phyloP scores from a whole-genome alignment of 306 rosid species.

The Alnus glutinosa region DNA sequence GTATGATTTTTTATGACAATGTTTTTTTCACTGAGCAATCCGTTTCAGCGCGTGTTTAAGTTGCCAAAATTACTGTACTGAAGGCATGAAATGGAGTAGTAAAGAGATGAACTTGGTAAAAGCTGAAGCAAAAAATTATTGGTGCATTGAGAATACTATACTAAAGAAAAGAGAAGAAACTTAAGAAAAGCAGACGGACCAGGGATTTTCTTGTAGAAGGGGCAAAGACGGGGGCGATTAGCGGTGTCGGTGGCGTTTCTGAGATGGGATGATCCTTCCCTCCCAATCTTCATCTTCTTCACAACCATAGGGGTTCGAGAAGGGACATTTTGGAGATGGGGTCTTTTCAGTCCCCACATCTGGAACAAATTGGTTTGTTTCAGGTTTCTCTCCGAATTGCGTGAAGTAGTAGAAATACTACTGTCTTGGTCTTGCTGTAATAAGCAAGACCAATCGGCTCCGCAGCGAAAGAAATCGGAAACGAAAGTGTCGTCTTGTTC shows the following conservation, averaged over 20 bases:
- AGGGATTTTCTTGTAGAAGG: slow-evolving; percentile 57
- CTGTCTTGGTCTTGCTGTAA: slow-evolving; percentile 10
- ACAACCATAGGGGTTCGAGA: slow-evolving; percentile 19
- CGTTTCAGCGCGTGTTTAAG: background rate
- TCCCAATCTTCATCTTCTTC: slow-evolving; percentile 34
- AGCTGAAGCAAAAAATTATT: background rate
- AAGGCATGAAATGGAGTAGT: too few species aligned
- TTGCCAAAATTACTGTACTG: background rate
- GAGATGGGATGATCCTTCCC: slow-evolving; percentile 32
- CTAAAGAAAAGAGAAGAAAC: background rate
- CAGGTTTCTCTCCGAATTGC: slow-evolving; percentile 43
- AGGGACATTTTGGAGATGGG: background rate
- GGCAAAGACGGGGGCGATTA: slow-evolving; percentile 41
- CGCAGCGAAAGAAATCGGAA: slow-evolving; percentile 45
- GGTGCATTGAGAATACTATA: background rate
- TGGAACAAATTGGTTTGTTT: slow-evolving; percentile 44
- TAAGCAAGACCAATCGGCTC: slow-evolving; percentile 45
- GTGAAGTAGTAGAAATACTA: background rate
- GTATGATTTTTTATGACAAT: background rate
- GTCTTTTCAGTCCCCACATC: slow-evolving; percentile 49
- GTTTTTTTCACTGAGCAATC: background rate
- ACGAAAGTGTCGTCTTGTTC: slow-evolving; percentile 29
- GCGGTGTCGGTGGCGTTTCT: slow-evolving; percentile 19
- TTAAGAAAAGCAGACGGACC: slow-evolving; percentile 26
- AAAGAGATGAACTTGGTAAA: background rate